phyloP scores from a whole-genome alignment of 1,284 basidiomycete species.

The Marasmius sp. region DNA sequence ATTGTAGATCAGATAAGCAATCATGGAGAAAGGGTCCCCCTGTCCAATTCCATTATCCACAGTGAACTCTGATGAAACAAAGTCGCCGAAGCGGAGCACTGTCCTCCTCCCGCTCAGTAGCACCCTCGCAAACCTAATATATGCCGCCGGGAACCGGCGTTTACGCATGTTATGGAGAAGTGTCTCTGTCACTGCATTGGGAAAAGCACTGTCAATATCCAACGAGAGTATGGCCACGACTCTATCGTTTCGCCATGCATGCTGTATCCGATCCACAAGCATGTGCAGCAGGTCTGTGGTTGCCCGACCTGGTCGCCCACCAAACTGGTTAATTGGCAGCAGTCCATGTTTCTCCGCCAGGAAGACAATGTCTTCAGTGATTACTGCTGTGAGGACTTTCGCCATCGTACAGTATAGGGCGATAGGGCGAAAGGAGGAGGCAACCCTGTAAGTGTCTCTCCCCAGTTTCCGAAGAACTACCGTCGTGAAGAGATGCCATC shows the following conservation, averaged over 20 bases:
- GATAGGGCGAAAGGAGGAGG: slow-evolving; percentile 28
- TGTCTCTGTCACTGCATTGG: slow-evolving; percentile 21
- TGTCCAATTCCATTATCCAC: slow-evolving; percentile 29
- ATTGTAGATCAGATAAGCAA: slow-evolving; percentile 28
- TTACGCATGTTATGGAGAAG: slow-evolving; percentile 32
- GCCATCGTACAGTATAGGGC: slow-evolving; percentile 25
- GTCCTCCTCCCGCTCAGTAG: slow-evolving; percentile 16
- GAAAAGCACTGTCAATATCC: slow-evolving; percentile 34
- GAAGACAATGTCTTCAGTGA: slow-evolving; percentile 23
- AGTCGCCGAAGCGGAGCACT: slow-evolving; percentile 18
- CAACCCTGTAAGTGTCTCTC: slow-evolving; percentile 23
- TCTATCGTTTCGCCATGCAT: slow-evolving; percentile 21
- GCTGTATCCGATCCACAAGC: slow-evolving; percentile 12
- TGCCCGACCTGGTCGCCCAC: slow-evolving; percentile 22
- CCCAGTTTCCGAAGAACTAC: slow-evolving; percentile 24
- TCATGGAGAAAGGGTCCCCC: slow-evolving; percentile 27
- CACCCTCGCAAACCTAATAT: slow-evolving; percentile 8
- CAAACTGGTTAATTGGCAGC: slow-evolving; percentile 23
- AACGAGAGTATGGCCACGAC: slow-evolving; percentile 26
- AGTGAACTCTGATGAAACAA: slow-evolving; percentile 8
- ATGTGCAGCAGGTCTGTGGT: slow-evolving; percentile 25
- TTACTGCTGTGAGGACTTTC: slow-evolving; percentile 22
- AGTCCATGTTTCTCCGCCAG: slow-evolving; percentile 21
- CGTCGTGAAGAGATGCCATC: slow-evolving; percentile 15
- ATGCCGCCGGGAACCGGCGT: slow-evolving; percentile 15